These are phyloP conservation scores for Calamus simplicifolius DNA, from an alignment of 176 grass and related monocot genomes.

Conservation along the genomic window DNA sequence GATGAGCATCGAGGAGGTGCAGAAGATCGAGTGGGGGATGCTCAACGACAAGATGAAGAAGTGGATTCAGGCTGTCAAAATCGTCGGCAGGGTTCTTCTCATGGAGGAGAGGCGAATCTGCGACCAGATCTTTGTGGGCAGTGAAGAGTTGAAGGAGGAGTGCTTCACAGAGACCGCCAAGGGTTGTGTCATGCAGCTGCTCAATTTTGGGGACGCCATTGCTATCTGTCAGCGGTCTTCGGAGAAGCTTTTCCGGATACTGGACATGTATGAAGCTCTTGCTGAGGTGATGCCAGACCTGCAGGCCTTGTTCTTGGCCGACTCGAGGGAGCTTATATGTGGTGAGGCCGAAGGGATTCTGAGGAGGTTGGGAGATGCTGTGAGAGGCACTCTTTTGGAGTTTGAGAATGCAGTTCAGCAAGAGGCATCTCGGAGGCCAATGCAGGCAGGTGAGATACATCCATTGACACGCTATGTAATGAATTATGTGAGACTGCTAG, in stretches of 20 bases:
- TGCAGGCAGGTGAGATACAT: constrained; percentile 85
- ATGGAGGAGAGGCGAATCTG: constrained; percentile 64
- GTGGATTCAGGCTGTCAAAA: constrained; percentile 84
- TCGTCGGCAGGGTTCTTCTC: constrained; percentile 55
- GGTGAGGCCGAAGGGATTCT: constrained; percentile 56
- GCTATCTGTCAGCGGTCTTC: constrained; percentile 64
- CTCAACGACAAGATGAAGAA: constrained; percentile 98
- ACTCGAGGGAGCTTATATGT: constrained; percentile 55
- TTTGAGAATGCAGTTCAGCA: constrained; percentile 78
- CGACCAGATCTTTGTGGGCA: constrained; percentile 53
- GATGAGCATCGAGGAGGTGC: constrained; percentile 95
- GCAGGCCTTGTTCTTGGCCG: constrained; percentile 47
- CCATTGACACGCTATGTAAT: constrained; percentile 92
- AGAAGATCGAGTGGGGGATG: constrained; percentile 67
- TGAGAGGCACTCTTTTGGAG: constrained; percentile 69
- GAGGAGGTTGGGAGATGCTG: constrained; percentile 76
- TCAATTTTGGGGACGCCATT: constrained; percentile 84
- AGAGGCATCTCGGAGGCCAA: constrained; percentile 66
- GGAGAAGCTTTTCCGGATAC: constrained; percentile 81
- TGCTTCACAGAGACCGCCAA: constrained; percentile 81
- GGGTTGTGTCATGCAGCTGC: constrained; percentile 78
- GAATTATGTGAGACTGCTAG: constrained; percentile 84
- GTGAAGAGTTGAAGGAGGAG: constrained; percentile 57
- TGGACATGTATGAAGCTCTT: constrained; percentile 93
- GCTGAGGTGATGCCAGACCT: constrained; percentile 75